Conservation (phyloP, 306 rosid genomes). For the Begonia masoniana region DNA sequence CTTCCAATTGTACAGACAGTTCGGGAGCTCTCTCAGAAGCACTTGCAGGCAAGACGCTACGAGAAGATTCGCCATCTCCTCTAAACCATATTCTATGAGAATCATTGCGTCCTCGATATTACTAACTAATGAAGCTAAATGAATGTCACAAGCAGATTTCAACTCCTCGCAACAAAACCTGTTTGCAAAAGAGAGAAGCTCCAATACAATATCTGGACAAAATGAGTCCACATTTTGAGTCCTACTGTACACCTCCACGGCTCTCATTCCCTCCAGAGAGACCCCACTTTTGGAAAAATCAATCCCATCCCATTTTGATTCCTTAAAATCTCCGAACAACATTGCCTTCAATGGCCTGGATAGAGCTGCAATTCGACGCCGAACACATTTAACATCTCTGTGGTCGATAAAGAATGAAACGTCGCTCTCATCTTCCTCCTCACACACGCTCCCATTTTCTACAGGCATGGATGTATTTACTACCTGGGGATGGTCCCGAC, state of each 20-base stretch:
- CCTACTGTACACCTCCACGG: slow-evolving; percentile 64
- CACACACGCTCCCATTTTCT: background rate
- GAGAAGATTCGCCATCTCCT: slow-evolving; percentile 54
- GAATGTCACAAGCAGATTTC: slow-evolving; percentile 55
- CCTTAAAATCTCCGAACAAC: slow-evolving; percentile 68
- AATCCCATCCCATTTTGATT: slow-evolving; percentile 52
- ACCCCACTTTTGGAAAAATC: slow-evolving; percentile 52
- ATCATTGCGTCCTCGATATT: slow-evolving; percentile 50
- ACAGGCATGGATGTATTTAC: background rate
- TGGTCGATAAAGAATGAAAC: slow-evolving; percentile 57
- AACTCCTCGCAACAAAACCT: slow-evolving; percentile 76
- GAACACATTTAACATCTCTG: slow-evolving; percentile 48
- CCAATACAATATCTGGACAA: slow-evolving; percentile 35
- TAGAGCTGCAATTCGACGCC: slow-evolving; percentile 48
- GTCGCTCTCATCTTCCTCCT: slow-evolving; percentile 37
- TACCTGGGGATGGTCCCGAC: slow-evolving; percentile 11
- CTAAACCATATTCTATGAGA: slow-evolving; percentile 65
- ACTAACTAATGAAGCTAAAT: slow-evolving; percentile 54
- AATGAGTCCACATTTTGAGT: slow-evolving; percentile 34
- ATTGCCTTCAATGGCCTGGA: slow-evolving; percentile 56
- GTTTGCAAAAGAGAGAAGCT: slow-evolving; percentile 51
- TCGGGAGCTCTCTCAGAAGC: slow-evolving; percentile 66
- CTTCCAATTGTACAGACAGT: slow-evolving; percentile 31
- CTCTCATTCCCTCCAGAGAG: slow-evolving; percentile 53
- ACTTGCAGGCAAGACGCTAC: slow-evolving; percentile 90